Base-by-base conservation (phyloP, 768 basidiomycete genomes). In the Hygrocybe coccinea region DNA sequence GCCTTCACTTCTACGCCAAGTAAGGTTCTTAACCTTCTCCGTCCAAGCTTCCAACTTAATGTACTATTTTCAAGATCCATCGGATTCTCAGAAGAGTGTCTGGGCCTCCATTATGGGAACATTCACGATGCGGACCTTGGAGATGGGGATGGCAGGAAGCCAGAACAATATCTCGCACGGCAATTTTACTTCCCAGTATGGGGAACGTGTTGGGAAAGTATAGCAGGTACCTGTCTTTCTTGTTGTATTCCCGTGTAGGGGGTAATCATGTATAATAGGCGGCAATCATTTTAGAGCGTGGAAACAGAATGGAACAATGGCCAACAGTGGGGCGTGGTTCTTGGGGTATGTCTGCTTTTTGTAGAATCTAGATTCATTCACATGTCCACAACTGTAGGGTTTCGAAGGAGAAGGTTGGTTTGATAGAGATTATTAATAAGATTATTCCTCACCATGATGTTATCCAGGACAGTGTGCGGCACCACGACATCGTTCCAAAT, bases 201-300 rank as follows among this genome's bases (percentile, higher is more conserved):
- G 79, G 91, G 91, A 24, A 89, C 89, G 0, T 94, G 91, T 68
- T 91, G 91, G 87, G 91, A 94, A 75, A 89, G 83, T 62, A 68
- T 93, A 21, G 77, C 84, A 60, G 86, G 86, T 77, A 49, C 52
- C n/a, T n/a, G n/a, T n/a, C n/a, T 68, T 58, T 29, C 19, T 9
- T 50, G 3, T 15, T 45, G 0, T 41, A 50, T 14, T 19, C 33
- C 36, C 11, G 33, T 49, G 14, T 6, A 36, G 24, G 36, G n/a
- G 25, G 6, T 29, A 58, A 34, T 24, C 55, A 45, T 58, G 46
- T 45, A 50, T 43, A 35, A 41, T 64, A 79, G 90, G 90, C n/a
- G 91, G 91, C 2, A 85, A 93, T 55, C 92, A 94, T 65, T 94
- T 89, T 64, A 80, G 91, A 48, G 89, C 89, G 7, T 94, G 91